Base-by-base conservation (phyloP, 2,329 filamentous ascomycete species). In the Dothistroma pini region DNA sequence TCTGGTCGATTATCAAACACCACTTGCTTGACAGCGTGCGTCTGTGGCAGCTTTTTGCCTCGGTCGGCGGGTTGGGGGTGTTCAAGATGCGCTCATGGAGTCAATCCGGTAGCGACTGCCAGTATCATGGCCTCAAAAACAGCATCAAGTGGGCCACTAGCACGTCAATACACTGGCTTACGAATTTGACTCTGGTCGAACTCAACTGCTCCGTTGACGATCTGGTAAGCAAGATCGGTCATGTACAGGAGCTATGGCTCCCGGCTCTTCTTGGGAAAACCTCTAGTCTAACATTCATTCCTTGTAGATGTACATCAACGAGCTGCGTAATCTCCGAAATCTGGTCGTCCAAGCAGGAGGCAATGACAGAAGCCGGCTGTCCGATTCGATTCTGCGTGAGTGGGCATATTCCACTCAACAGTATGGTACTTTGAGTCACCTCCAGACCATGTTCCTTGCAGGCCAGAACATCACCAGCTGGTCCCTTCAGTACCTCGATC, bases 351-450 rank as follows among this genome's bases (percentile, higher is more conserved):
- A 31, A 8, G 54, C 59, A n/a, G 22, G 34, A 35, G 16, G 32
- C 1, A n/a, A n/a, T 3, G 44, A 4, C 9, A 58, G 51, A n/a
- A 21, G 47, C 25, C 31, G 44, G 11, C 53, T 69, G 22, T 57
- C 61, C 1, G 68, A 70, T 52, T 59, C 65, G 6, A 52, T 66
- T 16, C 54, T 70, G 29, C 60, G 61, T 5, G 58, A 64, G 8
- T 70, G 69, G 70, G 64, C 66, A 19, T 54, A 56, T 1, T 60
- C 58, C 34, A 66, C 66, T 8, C 50, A 47, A 25, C 47, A 59
- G 2, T 34, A 56, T 16, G 65, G 62, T 10, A 60, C 65, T 6
- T 63, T 71, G 29, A 38, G 51, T 1, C 58, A 57, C 21, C 61
- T 71, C 4, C 38, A 66, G 35, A 48, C 44, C 8, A 53, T 71